Evolutionary conservation across 176 grass and related monocot species (phyloP), one percentile per base, ranked within the genome.

Genomic region (Musa beccarii): DNA sequence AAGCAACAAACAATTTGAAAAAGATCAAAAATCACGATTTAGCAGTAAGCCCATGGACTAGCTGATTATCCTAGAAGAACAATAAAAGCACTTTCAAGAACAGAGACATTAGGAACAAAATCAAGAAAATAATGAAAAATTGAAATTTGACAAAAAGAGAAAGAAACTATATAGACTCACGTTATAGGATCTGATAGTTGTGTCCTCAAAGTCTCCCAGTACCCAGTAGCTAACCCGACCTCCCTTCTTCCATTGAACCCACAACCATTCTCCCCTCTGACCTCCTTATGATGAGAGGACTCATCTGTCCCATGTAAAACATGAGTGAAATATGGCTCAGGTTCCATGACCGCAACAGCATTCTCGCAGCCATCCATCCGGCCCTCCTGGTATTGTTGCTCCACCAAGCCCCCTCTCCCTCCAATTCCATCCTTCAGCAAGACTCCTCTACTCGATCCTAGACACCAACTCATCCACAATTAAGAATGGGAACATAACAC

Each of bases 171-270:
- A 5, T 19, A 81, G n/a, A 88, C 89, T 80, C 54, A 88, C 89
- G 83, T 88, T 54, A 86, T 70, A 0, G 86, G 89, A 79, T 92
- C 89, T 1, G 83, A 88, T n/a, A 88, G 72, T 29, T 86, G 86
- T 0, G 81, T 80, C 83, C 89, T 88, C 61, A 92, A 80, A 0
- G 85, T 79, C 54, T 88, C 86, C 83, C 89, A 92, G 2, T 86
- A 92, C 82, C 81, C 55, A 54, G 78, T 80, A 5, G 86, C 70
- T 23, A 81, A 70, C 53, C 83, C 80, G 17, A 75, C 86, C n/a
- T 92, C 89, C 71, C 79, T 92, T 75, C 86, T 79, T 1, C 83
- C 78, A 19, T 78, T 86, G 8, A 84, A 77, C 16, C 78, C 81
- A 81, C 85, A 88, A 6, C 89, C 89, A 84, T 88, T 73, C 53